Conservation (phyloP, 768 basidiomycete genomes). For the Terana coerulea region DNA sequence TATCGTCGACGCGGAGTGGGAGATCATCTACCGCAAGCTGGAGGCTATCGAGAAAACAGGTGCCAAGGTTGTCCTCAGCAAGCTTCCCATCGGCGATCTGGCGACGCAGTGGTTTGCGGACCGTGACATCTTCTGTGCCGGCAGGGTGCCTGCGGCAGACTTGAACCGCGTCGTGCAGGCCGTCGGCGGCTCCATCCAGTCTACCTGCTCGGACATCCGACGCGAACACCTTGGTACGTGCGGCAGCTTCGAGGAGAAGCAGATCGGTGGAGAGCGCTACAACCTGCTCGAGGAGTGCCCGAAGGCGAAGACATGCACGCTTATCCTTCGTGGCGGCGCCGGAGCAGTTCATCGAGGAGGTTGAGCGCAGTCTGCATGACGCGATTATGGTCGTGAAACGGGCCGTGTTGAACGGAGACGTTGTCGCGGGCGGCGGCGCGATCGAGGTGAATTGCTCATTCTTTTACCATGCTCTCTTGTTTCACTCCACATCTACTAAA, state of each 20-base stretch:
- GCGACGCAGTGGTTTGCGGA: constrained; percentile 99
- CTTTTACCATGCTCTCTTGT: not conserved
- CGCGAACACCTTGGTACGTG: constrained; percentile 93
- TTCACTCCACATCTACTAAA: no score
- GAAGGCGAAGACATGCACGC: constrained; percentile 92
- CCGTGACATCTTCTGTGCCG: constrained; percentile 98
- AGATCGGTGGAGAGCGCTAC: constrained; percentile 95
- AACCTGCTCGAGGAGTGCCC: constrained; percentile 94
- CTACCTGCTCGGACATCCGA: constrained; percentile 90
- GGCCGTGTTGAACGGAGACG: constrained; percentile 90
- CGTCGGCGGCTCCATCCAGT: constrained; percentile 91
- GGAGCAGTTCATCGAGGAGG: constrained; percentile 98
- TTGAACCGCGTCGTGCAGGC: constrained; percentile 93
- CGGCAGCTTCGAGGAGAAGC: constrained; percentile 86
- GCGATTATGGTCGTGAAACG: constrained; percentile 99
- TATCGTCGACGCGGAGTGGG: constrained; percentile 99
- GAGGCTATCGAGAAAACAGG: constrained; percentile 95
- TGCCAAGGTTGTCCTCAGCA: constrained; percentile 95
- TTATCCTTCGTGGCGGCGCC: constrained; percentile 94
- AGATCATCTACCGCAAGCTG: constrained; percentile 97
- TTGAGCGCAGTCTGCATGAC: constrained; percentile 95
- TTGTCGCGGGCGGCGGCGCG: constrained; percentile 97
- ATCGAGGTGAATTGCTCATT: constrained; percentile 63
- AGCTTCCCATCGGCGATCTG: constrained; percentile 96
- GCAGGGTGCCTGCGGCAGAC: constrained; percentile 87